A percentile compares a stretch with the other conserved stretches of the same genome.
These are phyloP conservation scores for Globisporangium irregulare DNA, from an alignment of 352 stramenopile species.

Conservation along the genomic window DNA sequence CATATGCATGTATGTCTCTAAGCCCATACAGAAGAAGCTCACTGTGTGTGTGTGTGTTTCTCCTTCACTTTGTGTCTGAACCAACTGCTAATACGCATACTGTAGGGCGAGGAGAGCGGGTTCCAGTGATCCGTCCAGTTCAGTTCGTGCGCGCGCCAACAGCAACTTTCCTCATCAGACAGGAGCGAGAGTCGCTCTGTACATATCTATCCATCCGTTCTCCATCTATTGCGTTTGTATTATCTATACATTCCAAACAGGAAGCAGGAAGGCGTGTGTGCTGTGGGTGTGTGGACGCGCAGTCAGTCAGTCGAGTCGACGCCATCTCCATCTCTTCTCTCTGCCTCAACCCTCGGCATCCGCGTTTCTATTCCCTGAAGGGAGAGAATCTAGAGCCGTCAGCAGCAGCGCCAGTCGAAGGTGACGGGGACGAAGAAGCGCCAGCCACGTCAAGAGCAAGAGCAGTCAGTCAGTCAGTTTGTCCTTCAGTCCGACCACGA, in stretches of 20 bases:
- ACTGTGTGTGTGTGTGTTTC: background rate
- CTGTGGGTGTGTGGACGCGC: background rate
- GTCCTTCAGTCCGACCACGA: constrained; percentile 1
- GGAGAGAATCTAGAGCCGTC: too few species aligned
- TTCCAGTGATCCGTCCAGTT: background rate
- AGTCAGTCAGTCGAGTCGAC: background rate
- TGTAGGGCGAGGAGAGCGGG: background rate
- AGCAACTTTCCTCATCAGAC: background rate
- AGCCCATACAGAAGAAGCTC: background rate
- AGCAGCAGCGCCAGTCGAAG: background rate
- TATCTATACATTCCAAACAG: background rate
- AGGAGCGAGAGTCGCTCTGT: background rate
- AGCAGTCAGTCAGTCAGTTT: background rate
- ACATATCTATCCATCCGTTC: background rate
- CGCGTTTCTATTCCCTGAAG: background rate
- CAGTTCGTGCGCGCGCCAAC: background rate
- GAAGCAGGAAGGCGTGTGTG: too few species aligned
- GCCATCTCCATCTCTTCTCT: background rate
- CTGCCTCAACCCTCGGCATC: background rate
- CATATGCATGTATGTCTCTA: background rate
- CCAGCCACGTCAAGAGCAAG: background rate
- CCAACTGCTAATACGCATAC: background rate
- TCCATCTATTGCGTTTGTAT: background rate
- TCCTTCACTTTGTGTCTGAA: background rate
- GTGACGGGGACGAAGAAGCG: background rate